phyloP scores from a whole-genome alignment of 306 rosid species.

The Quercus parvula region DNA sequence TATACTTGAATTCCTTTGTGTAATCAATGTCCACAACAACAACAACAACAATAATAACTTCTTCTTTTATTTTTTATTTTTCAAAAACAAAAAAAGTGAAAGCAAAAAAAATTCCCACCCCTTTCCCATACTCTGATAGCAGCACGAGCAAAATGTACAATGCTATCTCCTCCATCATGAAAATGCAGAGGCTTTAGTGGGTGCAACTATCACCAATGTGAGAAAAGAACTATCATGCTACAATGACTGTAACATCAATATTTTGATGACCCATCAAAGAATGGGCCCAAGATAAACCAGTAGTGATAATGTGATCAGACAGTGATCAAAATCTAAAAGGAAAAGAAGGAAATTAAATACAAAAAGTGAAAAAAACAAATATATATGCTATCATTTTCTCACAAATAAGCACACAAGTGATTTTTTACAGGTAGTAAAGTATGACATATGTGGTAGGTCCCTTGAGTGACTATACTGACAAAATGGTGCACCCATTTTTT shows the following conservation, averaged over 20 bases:
- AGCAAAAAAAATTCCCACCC: conserved; percentile 13
- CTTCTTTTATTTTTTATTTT: too few relatives aligned
- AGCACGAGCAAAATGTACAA: conserved; percentile 21
- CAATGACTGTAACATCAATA: conserved; percentile 13
- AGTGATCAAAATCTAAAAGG: not conserved
- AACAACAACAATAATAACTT: conserved; percentile 25
- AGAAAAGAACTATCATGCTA: not conserved
- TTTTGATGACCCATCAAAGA: conserved; percentile 16
- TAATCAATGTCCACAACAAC: conserved; percentile 42
- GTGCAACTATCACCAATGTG: conserved; percentile 22
- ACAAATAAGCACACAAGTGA: not conserved
- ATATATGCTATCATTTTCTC: conserved; percentile 15
- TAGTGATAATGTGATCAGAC: conserved; percentile 23
- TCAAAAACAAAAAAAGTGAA: conserved; percentile 4
- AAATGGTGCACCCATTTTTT: conserved; percentile 14
- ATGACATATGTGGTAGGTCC: not conserved
- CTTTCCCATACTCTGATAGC: conserved; percentile 8
- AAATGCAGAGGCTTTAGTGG: conserved; percentile 28
- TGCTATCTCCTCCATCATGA: conserved; percentile 32
- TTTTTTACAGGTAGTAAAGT: not conserved
- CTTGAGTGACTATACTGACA: conserved; percentile 11
- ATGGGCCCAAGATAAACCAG: conserved; percentile 27
- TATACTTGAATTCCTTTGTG: conserved; percentile 49
- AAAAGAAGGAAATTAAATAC: not conserved
- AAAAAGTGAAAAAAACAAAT: conserved; percentile 23